Evolutionary conservation across 257 asterid species (phyloP).

Genomic region (Solanum peruvianum): DNA sequence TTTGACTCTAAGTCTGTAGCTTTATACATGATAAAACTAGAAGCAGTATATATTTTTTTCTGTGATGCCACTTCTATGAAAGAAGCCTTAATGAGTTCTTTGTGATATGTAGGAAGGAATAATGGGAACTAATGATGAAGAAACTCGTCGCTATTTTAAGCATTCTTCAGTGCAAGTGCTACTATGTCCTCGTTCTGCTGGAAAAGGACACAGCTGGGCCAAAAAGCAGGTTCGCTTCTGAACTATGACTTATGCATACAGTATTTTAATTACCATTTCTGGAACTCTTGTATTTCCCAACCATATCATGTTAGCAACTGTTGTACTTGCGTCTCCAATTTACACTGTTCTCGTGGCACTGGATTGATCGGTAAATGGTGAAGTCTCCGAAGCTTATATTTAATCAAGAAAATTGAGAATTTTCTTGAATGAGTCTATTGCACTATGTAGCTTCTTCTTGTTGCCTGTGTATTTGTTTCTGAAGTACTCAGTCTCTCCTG

Average conservation of each 20-base stretch:
- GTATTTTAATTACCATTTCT: neutral
- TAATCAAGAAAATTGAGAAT: neutral
- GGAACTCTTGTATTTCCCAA: neutral
- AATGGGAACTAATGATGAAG: slow-evolving; percentile 80
- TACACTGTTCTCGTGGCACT: neutral
- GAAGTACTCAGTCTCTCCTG: neutral
- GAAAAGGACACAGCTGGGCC: slow-evolving; percentile 74
- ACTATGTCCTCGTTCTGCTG: slow-evolving; percentile 70
- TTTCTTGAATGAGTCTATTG: neutral
- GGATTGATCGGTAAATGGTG: neutral
- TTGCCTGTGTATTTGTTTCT: neutral
- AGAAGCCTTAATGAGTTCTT: neutral
- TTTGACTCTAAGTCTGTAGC: neutral
- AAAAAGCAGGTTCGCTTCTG: slow-evolving; percentile 34
- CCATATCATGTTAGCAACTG: neutral
- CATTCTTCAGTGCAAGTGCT: slow-evolving; percentile 82
- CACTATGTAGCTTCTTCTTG: neutral
- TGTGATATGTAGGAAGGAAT: slow-evolving; percentile 56
- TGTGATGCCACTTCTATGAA: neutral
- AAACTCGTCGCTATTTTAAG: slow-evolving; percentile 83
- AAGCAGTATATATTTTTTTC: neutral
- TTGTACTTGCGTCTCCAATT: neutral
- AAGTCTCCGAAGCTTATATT: neutral
- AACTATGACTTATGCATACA: neutral
- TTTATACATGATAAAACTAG: neutral